Conservation (phyloP, 495 filamentous ascomycete species). For the Podospora didyma region DNA sequence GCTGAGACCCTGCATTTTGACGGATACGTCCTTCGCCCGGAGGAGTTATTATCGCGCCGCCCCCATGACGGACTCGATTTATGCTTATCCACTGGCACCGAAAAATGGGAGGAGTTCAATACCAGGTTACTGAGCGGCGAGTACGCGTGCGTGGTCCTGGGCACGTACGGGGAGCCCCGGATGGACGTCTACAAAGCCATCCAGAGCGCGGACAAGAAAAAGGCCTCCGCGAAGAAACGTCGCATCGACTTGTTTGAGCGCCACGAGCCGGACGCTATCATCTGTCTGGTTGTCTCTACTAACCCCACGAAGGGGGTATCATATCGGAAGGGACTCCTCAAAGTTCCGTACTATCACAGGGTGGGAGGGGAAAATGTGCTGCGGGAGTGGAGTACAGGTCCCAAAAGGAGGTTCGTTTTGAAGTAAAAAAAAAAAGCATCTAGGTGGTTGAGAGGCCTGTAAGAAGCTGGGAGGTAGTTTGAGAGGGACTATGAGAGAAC, state of each 20-base stretch:
- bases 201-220: constrained; percentile 14
- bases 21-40: constrained; percentile 13
- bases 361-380: constrained; percentile 10
- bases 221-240: constrained; percentile 6
- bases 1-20: constrained; percentile 14
- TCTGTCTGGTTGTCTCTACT: constrained; percentile 16
- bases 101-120: constrained; percentile 8
- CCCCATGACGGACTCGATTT: neutral
- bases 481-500: too few relatives aligned
- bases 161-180: constrained; percentile 14
- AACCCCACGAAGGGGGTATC: constrained; percentile 6
- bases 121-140: constrained; percentile 6
- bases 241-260: constrained; percentile 17
- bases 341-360: constrained; percentile 9
- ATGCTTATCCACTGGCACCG: constrained; percentile 4
- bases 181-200: constrained; percentile 13
- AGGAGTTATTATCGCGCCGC: constrained; percentile 7
- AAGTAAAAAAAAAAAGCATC: constrained; percentile 1
- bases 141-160: constrained; percentile 13
- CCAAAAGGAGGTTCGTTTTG: constrained; percentile 11
- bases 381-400: constrained; percentile 12
- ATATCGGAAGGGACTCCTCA: constrained; percentile 13
- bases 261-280: constrained; percentile 13
- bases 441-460: neutral
- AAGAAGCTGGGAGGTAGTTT: neutral